Evolutionary conservation across 1,284 basidiomycete genomes (phyloP), one percentile per base, ranked within the genome.

Genomic region (Irpex rosettiformis): DNA sequence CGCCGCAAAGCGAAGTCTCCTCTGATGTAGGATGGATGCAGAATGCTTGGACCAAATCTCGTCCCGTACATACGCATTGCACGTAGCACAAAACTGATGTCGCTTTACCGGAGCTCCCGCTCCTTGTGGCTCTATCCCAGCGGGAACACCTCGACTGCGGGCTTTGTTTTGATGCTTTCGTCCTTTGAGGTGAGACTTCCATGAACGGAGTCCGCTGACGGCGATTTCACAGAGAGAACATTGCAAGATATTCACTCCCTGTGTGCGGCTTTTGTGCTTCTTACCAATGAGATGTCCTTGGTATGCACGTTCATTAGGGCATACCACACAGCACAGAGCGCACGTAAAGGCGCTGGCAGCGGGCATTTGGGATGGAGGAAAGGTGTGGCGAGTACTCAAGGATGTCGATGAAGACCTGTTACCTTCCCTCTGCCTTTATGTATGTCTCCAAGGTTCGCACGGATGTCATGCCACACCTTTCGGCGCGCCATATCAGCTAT

Each of bases 41-140:
- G 60, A 52, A 28, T 61, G 60, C 4, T 5, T 3, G 2, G 4
- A 10, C 60, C 60, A 61, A 13, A 29, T 18, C 2, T 54, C 21
- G 27, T 54, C 43, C 5, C 42, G 57, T 1, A 61, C 54, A 45
- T 61, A 61, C 0, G 27, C 30, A 6, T 57, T 48, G 43, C 60
- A 61, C 6, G 56, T 29, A 10, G 57, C 37, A 37, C 60, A 61
- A 40, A 53, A 61, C 25, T 30, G 27, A 16, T 61, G 57, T 1
- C 40, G 48, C 1, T n/a, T 3, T 4, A 58, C 51, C 1, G 33
- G 18, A 5, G 33, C 60, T 8, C 60, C 60, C 22, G 48, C 57
- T 22, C 58, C 60, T 27, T 58, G 57, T 3, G 60, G 60, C 5
- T 53, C 57, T 16, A 58, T 51, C 6, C 47, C 8, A 2, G 57